Base-by-base conservation (phyloP, 2,329 filamentous ascomycete species). In the Hypoxylon sp. region DNA sequence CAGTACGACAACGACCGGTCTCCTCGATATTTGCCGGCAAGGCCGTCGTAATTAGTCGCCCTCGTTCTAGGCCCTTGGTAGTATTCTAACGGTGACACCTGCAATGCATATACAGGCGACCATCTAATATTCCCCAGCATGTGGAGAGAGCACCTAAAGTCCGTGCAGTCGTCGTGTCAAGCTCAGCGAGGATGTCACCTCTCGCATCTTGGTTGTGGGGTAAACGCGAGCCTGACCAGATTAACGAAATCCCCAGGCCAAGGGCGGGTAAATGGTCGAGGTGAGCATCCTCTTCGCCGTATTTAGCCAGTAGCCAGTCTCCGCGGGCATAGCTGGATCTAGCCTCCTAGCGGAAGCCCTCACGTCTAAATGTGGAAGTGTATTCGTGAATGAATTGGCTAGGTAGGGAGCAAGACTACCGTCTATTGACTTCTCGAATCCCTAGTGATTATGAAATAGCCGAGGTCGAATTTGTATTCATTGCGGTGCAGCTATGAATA, bases 201-300 rank as follows among this genome's bases (percentile, higher is more conserved):
- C 70, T n/a, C 70, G 69, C 59, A 22, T 63, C 59, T 65, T 68
- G 64, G 57, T 63, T 67, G 44, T 60, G 62, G 67, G 66, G 67
- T 66, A n/a, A n/a, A 67, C 19, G 22, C 55, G 56, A 59, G 55
- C 56, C 55, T 66, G 44, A 57, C 51, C 57, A 56, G 58, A 57
- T 63, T 61, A 61, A 56, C 50, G 62, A 62, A 53, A 24, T 3
- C 28, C 28, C 50, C 32, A 37, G 47, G 67, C 66, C 69, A 71
- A 72, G 70, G 39, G 50, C 71, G 71, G 71, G 28, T 73, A 73
- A 73, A 73, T 72, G 34, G 47, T 65, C 34, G 37, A 67, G 64
- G 56, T 61, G 51, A 70, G 59, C 24, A 68, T 66, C 66, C 69
- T 64, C 66, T 67, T 68, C 67, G 59, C 70, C 67, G 57, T 58